Conservation (phyloP, 345 rosid genomes). For the Arabis hirsuta region DNA sequence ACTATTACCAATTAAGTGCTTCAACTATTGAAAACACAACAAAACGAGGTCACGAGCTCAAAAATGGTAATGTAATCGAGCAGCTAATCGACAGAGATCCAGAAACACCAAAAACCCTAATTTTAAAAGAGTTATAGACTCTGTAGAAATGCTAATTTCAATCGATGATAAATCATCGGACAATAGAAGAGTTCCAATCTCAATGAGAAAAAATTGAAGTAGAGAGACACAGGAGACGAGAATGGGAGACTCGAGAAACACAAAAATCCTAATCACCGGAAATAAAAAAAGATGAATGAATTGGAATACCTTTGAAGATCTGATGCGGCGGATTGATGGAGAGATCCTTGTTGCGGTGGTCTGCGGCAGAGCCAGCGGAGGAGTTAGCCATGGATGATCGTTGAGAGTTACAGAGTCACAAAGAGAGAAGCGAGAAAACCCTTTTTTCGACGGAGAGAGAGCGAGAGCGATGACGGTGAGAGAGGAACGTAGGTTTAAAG, state of each 20-base stretch:
- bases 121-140: not conserved
- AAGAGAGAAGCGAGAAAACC: slow-evolving; percentile 22
- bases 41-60: slow-evolving; percentile 8
- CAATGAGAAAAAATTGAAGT: slow-evolving; percentile 4
- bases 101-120: slow-evolving; percentile 38
- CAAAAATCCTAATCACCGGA: not conserved
- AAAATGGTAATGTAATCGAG: not conserved
- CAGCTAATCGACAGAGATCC: not conserved
- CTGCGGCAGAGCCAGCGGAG: slow-evolving; percentile 52
- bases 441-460: not conserved
- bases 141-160: slow-evolving; percentile 5
- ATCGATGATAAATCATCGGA: slow-evolving; percentile 8
- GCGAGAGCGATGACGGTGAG: slow-evolving; percentile 37
- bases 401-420: slow-evolving; percentile 40
- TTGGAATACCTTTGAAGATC: slow-evolving; percentile 73
- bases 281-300: not conserved
- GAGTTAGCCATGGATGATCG: slow-evolving; percentile 74
- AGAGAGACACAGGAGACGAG: not conserved
- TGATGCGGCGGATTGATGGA: slow-evolving; percentile 67
- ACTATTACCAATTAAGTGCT: not conserved
- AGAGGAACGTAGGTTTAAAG: slow-evolving; percentile 45
- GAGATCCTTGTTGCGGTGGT: slow-evolving; percentile 54
- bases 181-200: slow-evolving; percentile 6
- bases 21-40: not conserved
- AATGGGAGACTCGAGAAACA: slow-evolving; percentile 18